A percentile compares a stretch with the other conserved stretches of the same genome.
Conservation (phyloP, 805 yeast species). For the Candida rishiriensis region DNA sequence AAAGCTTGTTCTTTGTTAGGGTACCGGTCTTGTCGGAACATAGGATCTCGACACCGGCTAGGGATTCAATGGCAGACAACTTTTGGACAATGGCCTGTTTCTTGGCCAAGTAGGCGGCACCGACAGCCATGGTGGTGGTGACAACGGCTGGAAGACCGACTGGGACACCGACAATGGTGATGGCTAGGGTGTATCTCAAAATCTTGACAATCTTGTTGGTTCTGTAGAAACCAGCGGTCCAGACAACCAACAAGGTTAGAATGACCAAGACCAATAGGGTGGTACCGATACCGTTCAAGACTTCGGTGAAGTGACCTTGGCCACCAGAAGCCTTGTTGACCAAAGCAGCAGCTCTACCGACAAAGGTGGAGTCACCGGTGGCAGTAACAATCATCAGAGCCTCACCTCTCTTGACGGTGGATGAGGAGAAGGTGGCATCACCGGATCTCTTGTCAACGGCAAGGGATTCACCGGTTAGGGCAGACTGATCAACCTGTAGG, state of each 20-base stretch:
- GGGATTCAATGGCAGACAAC: slow-evolving; percentile 92
- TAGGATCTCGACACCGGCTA: slow-evolving; percentile 96
- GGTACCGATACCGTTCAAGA: slow-evolving; percentile 95
- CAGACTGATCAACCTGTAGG: slow-evolving; percentile 93
- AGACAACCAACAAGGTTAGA: slow-evolving; percentile 79
- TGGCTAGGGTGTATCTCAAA: slow-evolving; percentile 89
- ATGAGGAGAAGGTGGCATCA: slow-evolving; percentile 85
- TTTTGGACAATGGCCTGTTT: slow-evolving; percentile 97
- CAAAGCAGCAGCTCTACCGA: slow-evolving; percentile 96
- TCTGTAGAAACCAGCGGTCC: slow-evolving; percentile 95
- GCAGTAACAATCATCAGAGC: slow-evolving; percentile 91
- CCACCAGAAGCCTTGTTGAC: slow-evolving; percentile 94
- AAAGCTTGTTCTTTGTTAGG: slow-evolving; percentile 92
- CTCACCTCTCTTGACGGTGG: slow-evolving; percentile 95
- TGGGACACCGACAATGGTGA: slow-evolving; percentile 97
- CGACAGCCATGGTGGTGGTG: slow-evolving; percentile 99
- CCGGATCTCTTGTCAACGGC: slow-evolving; percentile 92
- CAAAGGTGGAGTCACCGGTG: slow-evolving; percentile 93
- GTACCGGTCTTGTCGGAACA: slow-evolving; percentile 99
- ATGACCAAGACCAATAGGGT: slow-evolving; percentile 84
- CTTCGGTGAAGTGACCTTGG: slow-evolving; percentile 95
- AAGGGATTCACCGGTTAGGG: slow-evolving; percentile 95
- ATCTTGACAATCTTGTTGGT: slow-evolving; percentile 80
- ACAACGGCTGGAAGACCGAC: slow-evolving; percentile 99
- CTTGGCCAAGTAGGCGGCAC: slow-evolving; percentile 98